Conservation (phyloP, 305 asterid species). For the Lippia alba region DNA sequence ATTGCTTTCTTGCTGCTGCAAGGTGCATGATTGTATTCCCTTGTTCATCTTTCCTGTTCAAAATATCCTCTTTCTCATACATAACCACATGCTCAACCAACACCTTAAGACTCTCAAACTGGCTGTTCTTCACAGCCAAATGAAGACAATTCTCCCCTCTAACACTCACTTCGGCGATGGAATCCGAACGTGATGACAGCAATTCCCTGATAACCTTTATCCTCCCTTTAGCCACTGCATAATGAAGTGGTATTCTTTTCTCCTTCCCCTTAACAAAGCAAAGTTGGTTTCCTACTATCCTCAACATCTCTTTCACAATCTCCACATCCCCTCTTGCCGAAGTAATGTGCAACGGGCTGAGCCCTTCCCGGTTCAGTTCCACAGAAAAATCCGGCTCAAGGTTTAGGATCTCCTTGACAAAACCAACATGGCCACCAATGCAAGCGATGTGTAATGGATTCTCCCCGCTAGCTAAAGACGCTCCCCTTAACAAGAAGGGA, state of each 20-base stretch:
- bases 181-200: slow-evolving; percentile 43
- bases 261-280: slow-evolving; percentile 57
- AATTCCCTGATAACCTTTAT: slow-evolving; percentile 37
- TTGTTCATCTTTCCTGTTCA: slow-evolving; percentile 42
- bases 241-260: slow-evolving; percentile 57
- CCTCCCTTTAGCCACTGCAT: slow-evolving; percentile 59
- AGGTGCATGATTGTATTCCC: slow-evolving; percentile 59
- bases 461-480: slow-evolving; percentile 32
- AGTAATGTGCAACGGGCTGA: slow-evolving; percentile 65
- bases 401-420: slow-evolving; percentile 40
- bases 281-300: slow-evolving; percentile 33
- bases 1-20: slow-evolving; percentile 53
- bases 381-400: slow-evolving; percentile 34
- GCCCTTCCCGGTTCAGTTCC: slow-evolving; percentile 52
- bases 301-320: slow-evolving; percentile 52
- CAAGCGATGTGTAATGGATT: slow-evolving; percentile 55
- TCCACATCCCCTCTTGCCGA: slow-evolving; percentile 51
- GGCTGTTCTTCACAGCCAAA: slow-evolving; percentile 49
- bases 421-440: slow-evolving; percentile 45
- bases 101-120: slow-evolving; percentile 45
- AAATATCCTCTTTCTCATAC: slow-evolving; percentile 27
- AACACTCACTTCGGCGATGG: slow-evolving; percentile 42
- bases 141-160: slow-evolving; percentile 58
- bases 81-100: slow-evolving; percentile 35
- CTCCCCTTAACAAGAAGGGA: slow-evolving; percentile 37